Evolutionary conservation across 192 early-diverging fungal genomes (phyloP).

Genomic region (Neocallimastix lanati): DNA sequence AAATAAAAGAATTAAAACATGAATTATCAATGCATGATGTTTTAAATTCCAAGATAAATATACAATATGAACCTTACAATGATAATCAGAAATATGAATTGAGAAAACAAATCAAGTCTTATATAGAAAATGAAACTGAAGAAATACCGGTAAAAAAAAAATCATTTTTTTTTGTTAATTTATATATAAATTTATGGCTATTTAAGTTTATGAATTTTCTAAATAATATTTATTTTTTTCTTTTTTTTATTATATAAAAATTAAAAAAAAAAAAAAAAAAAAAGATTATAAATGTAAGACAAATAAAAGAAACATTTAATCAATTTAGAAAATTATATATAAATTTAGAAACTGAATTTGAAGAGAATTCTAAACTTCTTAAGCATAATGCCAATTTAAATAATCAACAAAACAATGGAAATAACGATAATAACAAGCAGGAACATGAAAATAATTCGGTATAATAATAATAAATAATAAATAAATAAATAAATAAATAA

Average conservation of each 20-base stretch:
- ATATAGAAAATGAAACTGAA: slow-evolving; percentile 26
- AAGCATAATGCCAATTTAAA: not conserved
- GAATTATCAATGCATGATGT: slow-evolving; percentile 45
- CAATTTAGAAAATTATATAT: slow-evolving; percentile 31
- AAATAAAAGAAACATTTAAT: slow-evolving; percentile 25
- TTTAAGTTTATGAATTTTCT: too few relatives aligned
- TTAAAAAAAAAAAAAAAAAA: too few relatives aligned
- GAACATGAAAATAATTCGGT: not conserved
- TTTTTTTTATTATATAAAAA: too few relatives aligned
- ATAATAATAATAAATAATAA: too few relatives aligned
- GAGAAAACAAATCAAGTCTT: slow-evolving; percentile 19
- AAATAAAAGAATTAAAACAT: slow-evolving; percentile 40
- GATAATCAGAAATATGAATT: slow-evolving; percentile 27
- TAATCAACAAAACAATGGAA: slow-evolving; percentile 2
- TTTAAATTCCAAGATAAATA: slow-evolving; percentile 24
- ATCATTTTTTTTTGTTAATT: too few relatives aligned
- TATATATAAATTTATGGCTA: too few relatives aligned
- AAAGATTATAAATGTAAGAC: slow-evolving; percentile 34
- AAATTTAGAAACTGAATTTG: slow-evolving; percentile 18
- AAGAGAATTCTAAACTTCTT: slow-evolving; percentile 9
- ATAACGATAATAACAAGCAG: slow-evolving; percentile 1
- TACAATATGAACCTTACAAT: slow-evolving; percentile 34
- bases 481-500: too few relatives aligned
- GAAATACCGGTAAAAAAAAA: slow-evolving; percentile 38
- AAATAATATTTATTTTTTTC: too few relatives aligned